A percentile compares a stretch with the other conserved stretches of the same genome.
phyloP scores from a whole-genome alignment of 139 green algal species.

The Desmodesmus armatus region DNA sequence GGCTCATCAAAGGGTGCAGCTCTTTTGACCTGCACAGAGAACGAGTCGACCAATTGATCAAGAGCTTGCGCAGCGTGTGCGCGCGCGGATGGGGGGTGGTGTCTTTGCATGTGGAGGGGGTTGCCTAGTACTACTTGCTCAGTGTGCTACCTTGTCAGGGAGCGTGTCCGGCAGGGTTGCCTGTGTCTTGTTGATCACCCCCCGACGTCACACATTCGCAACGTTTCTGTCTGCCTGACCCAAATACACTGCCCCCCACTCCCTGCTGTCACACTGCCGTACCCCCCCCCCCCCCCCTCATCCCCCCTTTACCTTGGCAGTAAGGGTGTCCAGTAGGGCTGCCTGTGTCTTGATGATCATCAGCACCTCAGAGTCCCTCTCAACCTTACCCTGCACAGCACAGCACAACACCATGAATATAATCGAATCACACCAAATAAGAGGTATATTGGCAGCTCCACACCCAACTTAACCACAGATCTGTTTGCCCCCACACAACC shows the following conservation, averaged over 20 bases:
- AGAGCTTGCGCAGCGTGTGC: too few relatives aligned
- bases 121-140: neutral
- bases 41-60: too few relatives aligned
- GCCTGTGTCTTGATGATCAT: constrained; percentile 85
- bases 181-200: too few relatives aligned
- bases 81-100: too few relatives aligned
- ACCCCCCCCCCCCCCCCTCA: neutral
- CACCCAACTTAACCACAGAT: neutral
- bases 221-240: too few relatives aligned
- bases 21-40: too few relatives aligned
- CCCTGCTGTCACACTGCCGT: neutral
- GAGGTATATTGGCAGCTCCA: neutral
- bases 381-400: constrained; percentile 46
- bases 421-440: neutral
- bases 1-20: constrained; percentile 7
- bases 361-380: constrained; percentile 77
- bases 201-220: too few relatives aligned
- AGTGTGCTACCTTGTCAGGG: neutral
- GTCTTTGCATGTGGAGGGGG: too few relatives aligned
- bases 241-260: neutral
- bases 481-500: neutral
- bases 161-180: neutral
- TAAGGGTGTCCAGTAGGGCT: constrained; percentile 27
- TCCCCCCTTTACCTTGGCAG: constrained; percentile 9
- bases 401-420: neutral